Percentiles rank a stretch among this genome's conserved stretches.
These are phyloP conservation scores for Ceratobasidium sp. DNA, from an alignment of 1,284 basidiomycete genomes.

Conservation along the genomic window DNA sequence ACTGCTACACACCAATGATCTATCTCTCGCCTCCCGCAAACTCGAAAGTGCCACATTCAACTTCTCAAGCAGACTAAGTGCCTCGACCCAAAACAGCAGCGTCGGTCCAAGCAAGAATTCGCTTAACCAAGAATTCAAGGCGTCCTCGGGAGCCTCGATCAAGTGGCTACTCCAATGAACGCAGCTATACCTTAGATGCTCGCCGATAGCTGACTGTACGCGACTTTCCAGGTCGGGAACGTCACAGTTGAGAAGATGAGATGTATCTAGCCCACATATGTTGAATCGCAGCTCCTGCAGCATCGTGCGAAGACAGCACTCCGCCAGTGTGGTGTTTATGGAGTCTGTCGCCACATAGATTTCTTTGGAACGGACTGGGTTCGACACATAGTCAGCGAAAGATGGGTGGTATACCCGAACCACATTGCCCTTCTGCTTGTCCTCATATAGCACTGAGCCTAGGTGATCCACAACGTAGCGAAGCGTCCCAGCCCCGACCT, in stretches of 20 bases:
- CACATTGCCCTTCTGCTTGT: neutral
- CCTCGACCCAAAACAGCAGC: slow-evolving; percentile 41
- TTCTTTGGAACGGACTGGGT: slow-evolving; percentile 23
- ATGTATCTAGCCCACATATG: slow-evolving; percentile 27
- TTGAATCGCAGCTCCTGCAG: neutral
- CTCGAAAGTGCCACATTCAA: slow-evolving; percentile 7
- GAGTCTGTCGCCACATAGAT: slow-evolving; percentile 3
- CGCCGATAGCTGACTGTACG: neutral
- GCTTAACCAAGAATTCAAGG: neutral
- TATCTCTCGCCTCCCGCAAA: neutral
- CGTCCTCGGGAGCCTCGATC: neutral
- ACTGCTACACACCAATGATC: neutral
- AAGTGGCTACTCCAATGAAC: slow-evolving; percentile 22
- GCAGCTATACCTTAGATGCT: slow-evolving; percentile 26
- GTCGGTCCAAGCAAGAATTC: slow-evolving; percentile 7
- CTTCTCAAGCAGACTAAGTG: slow-evolving; percentile 31
- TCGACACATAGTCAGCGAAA: slow-evolving; percentile 34
- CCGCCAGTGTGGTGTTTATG: slow-evolving; percentile 17
- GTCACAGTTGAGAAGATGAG: slow-evolving; percentile 1
- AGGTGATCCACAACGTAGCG: slow-evolving; percentile 1
- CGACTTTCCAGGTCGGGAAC: slow-evolving; percentile 14
- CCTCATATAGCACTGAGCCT: slow-evolving; percentile 35
- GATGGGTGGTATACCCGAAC: slow-evolving; percentile 39
- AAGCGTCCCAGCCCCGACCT: neutral
- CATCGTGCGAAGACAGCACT: slow-evolving; percentile 23